Evolutionary conservation across 1,284 basidiomycete genomes (phyloP).

Genomic region (Melanopsichium pennsylvanicum): DNA sequence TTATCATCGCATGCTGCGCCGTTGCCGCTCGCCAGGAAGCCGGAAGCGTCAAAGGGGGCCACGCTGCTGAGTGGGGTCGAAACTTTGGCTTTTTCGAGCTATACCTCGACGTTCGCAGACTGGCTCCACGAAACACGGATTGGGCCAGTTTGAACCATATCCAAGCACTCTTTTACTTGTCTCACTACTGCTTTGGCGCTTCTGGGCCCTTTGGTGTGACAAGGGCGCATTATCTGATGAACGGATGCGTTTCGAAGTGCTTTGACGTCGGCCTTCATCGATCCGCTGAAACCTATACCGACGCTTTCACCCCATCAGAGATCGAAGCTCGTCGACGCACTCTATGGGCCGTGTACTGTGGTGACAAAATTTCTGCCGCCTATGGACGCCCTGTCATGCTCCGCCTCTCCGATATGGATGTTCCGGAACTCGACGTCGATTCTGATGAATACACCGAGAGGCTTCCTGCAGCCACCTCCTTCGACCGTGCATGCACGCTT

Average conservation of each 20-base stretch:
- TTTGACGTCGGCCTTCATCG: constrained; percentile 47
- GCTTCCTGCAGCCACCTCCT: constrained; percentile 37
- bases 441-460: constrained; percentile 45
- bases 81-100: constrained; percentile 47
- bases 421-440: constrained; percentile 42
- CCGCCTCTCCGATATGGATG: constrained; percentile 44
- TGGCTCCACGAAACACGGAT: constrained; percentile 37
- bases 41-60: constrained; percentile 42
- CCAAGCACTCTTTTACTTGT: constrained; percentile 46
- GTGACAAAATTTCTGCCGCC: constrained; percentile 48
- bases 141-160: constrained; percentile 48
- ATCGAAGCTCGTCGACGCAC: constrained; percentile 45
- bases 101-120: constrained; percentile 40
- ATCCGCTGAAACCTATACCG: constrained; percentile 48
- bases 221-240: constrained; percentile 43
- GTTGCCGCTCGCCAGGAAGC: constrained; percentile 45
- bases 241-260: constrained; percentile 48
- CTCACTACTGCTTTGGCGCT: constrained; percentile 48
- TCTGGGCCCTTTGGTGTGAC: constrained; percentile 43
- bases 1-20: constrained; percentile 44
- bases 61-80: constrained; percentile 40
- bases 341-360: constrained; percentile 46
- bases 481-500: constrained; percentile 38
- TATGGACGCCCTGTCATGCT: constrained; percentile 45
- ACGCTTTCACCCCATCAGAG: constrained; percentile 42